Base-by-base conservation (phyloP, 2,329 filamentous ascomycete species). In the Arthrobotrys sphaeroides region DNA sequence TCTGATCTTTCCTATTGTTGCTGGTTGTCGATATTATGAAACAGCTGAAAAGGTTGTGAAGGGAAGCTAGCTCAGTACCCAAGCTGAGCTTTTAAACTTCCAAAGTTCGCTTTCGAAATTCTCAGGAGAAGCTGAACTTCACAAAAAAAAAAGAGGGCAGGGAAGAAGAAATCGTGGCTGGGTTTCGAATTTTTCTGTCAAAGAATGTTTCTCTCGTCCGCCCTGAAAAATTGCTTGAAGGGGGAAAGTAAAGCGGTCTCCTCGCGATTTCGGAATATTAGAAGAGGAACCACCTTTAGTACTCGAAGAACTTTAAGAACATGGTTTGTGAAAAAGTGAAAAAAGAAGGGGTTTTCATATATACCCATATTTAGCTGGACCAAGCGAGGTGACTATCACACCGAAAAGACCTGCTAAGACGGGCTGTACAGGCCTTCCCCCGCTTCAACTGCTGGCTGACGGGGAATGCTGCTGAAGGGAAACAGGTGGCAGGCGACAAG, bases 401-500 rank as follows among this genome's bases (percentile, higher is more conserved):
- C 13, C 31, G 42, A 59, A n/a, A 33, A 13, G 7, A 43, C 24
- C 51, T 57, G 49, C 62, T 67, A 36, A 57, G 61, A 42, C 20
- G 22, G 59, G 22, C 42, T 28, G 38, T n/a, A 47, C 22, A 33
- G 24, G 42, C 33, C n/a, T 51, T 49, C 45, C 43, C 45, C 47
- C 42, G 38, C 59, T 45, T 22, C 40, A 16, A 24, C 26, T 53
- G 59, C 45, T 38, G 33, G 33, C 22, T 42, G 33, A 55, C 33
- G 42, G 31, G n/a, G 49, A 57, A 33, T 55, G 18, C 31, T 55
- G 51, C n/a, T n/a, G n/a, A n/a, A 36, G 10, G 51, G 51, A 74
- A 67, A 67, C 61, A 74, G 45, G 43, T 74, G 70, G 70, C 70
- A 64, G 70, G 70, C 70, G 62, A 68, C 70, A 73, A 67, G 51